Evolutionary conservation across 257 asterid genomes (phyloP), one percentile per base, ranked within the genome.

Genomic region (Henckelia pumila): DNA sequence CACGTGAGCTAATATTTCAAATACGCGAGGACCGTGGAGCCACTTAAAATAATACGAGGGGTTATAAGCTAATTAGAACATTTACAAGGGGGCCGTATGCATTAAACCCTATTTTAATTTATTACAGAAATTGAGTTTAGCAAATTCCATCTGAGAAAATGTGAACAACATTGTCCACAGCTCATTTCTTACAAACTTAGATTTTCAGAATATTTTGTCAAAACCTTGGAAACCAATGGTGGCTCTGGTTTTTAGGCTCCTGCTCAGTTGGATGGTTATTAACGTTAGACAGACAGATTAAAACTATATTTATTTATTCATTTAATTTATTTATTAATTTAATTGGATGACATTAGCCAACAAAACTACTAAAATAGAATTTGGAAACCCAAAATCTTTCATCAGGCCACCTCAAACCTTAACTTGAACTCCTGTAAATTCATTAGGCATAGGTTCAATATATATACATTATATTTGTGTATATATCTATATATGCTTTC

Each of bases 361-460:
- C 61, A 61, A 29, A 57, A 19, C 16, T 67, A 63, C 22, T 33
- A 71, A 26, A 37, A 20, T 20, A 29, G n/a, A 63, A 57, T 16
- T 21, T 71, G 56, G 56, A 56, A 75, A 25, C 73, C 76, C 66
- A 50, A 61, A 75, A 59, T 64, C 71, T 61, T 76, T 22, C 71
- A 50, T 71, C 72, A 59, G 73, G 65, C 47, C 40, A 29, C 62
- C 68, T 33, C 72, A 66, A 61, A 22, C 69, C 75, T 69, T 35
- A 65, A 64, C 72, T 78, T 64, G 73, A 62, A 49, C 64, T 73
- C 71, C 68, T 76, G 77, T 68, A 76, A 72, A 71, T 59, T 61
- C 71, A 63, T 71, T 40, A 47, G 35, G 68, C 68, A 63, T 77
- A 63, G n/a, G 47, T 61, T 65, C 32, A 20, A 53, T 57, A 75